Evolutionary conservation across 768 basidiomycete genomes (phyloP).

Genomic region (Mycena metata): DNA sequence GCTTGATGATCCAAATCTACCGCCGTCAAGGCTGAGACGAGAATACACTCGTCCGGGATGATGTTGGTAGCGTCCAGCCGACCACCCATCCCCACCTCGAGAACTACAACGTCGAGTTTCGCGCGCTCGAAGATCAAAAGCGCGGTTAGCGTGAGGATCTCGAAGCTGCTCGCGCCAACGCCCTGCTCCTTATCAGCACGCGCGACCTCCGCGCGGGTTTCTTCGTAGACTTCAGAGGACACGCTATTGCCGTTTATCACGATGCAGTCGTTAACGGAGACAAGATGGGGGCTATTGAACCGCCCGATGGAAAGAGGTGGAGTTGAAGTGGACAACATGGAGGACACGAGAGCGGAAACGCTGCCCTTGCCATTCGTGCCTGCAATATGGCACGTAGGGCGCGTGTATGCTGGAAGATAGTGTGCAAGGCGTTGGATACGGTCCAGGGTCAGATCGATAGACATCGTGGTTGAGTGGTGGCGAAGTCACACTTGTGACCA

Average conservation of each 20-base stretch:
- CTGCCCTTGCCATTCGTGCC: conserved; percentile 99
- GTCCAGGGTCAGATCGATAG: conserved; percentile 77
- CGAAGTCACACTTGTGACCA: not conserved
- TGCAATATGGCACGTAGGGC: conserved; percentile 91
- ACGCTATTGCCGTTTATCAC: conserved; percentile 72
- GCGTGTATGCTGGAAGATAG: conserved; percentile 70
- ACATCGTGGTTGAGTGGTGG: conserved; percentile 54
- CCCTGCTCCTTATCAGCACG: conserved; percentile 56
- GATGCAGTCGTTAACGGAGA: conserved; percentile 84
- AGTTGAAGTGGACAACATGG: conserved; percentile 71
- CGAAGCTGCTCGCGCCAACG: conserved; percentile 79
- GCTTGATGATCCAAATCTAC: conserved; percentile 96
- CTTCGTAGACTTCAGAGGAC: conserved; percentile 59
- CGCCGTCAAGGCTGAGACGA: conserved; percentile 85
- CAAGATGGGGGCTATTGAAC: conserved; percentile 94
- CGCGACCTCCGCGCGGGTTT: conserved; percentile 63
- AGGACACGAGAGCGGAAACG: conserved; percentile 85
- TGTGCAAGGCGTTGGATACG: conserved; percentile 67
- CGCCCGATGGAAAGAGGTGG: conserved; percentile 77
- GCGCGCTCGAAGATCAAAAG: conserved; percentile 79
- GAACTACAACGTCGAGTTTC: conserved; percentile 82
- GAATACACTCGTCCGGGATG: conserved; percentile 74
- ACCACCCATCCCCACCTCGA: conserved; percentile 98
- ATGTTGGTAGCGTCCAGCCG: conserved; percentile 93
- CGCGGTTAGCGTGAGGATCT: conserved; percentile 87